Conservation (phyloP, 768 basidiomycete genomes). For the Russula virescens region DNA sequence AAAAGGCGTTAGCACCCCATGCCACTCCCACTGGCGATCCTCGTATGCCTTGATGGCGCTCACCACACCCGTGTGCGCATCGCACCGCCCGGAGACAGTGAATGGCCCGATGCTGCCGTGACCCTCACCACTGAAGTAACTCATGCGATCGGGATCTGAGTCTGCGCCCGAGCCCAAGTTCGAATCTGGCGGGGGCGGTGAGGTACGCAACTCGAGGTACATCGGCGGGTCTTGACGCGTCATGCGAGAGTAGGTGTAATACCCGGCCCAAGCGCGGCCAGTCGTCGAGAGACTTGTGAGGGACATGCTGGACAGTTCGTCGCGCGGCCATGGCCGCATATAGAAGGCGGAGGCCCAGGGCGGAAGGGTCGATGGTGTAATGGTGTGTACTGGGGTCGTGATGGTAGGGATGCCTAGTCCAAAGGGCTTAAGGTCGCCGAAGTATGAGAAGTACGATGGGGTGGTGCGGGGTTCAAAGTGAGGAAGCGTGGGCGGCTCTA, state of each 20-base stretch:
- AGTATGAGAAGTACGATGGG: too few species aligned
- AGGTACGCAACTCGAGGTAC: not conserved
- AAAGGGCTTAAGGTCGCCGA: too few species aligned
- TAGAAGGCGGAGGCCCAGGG: not conserved
- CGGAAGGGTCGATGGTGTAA: too few species aligned
- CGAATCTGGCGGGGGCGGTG: too few species aligned
- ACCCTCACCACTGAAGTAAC: not conserved
- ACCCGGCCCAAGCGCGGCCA: not conserved
- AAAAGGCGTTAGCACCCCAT: constrained; percentile 8
- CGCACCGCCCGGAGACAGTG: not conserved
- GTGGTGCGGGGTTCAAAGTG: too few species aligned
- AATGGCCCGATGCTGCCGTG: not conserved
- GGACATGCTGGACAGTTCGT: constrained; percentile 2
- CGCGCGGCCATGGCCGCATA: too few species aligned
- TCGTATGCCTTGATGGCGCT: not conserved
- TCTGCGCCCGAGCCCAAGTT: too few species aligned
- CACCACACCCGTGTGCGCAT: not conserved
- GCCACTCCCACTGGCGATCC: not conserved
- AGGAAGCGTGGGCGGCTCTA: too few species aligned
- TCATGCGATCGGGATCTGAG: not conserved
- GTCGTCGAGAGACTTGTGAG: not conserved
- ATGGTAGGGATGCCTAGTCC: too few species aligned
- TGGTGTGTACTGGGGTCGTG: too few species aligned
- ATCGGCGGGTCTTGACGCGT: not conserved
- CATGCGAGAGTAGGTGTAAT: not conserved